Conservation (phyloP, 1,284 basidiomycete genomes). For the Porphyrellus sp. region DNA sequence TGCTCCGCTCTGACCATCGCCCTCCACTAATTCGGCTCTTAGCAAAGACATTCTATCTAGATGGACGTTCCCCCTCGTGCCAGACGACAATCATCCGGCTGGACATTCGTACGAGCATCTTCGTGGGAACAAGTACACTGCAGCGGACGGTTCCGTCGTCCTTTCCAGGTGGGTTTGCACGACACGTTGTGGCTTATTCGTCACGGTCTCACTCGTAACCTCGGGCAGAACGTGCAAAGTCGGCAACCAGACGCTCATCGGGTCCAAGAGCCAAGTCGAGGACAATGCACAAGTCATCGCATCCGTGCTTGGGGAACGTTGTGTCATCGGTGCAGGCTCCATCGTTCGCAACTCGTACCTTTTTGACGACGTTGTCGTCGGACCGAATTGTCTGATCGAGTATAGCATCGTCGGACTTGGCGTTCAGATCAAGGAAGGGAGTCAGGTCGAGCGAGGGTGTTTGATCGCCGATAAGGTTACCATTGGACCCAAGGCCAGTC, state of each 20-base stretch:
- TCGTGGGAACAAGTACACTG: conserved; percentile 83
- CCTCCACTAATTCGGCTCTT: conserved; percentile 8
- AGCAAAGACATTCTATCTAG: conserved; percentile 90
- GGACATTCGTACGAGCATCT: conserved; percentile 79
- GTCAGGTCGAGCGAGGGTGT: conserved; percentile 63
- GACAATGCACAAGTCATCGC: conserved; percentile 62
- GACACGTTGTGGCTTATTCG: background rate
- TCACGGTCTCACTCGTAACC: background rate
- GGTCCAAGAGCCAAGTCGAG: conserved; percentile 61
- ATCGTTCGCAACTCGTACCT: conserved; percentile 76
- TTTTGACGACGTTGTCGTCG: conserved; percentile 77
- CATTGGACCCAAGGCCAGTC: conserved; percentile 68
- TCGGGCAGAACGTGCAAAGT: conserved; percentile 70
- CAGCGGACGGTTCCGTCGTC: conserved; percentile 68
- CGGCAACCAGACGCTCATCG: conserved; percentile 80
- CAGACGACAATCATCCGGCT: conserved; percentile 88
- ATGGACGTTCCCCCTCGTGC: conserved; percentile 94
- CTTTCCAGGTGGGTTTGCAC: conserved; percentile 62
- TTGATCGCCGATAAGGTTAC: conserved; percentile 79
- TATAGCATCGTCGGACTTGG: conserved; percentile 78
- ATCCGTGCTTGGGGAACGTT: conserved; percentile 76
- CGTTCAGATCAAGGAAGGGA: conserved; percentile 69
- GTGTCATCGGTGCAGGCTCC: conserved; percentile 62
- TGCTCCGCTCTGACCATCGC: background rate
- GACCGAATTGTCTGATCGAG: conserved; percentile 71